Evolutionary conservation across 1,284 basidiomycete genomes (phyloP).

Genomic region (Heterobasidion annosum): DNA sequence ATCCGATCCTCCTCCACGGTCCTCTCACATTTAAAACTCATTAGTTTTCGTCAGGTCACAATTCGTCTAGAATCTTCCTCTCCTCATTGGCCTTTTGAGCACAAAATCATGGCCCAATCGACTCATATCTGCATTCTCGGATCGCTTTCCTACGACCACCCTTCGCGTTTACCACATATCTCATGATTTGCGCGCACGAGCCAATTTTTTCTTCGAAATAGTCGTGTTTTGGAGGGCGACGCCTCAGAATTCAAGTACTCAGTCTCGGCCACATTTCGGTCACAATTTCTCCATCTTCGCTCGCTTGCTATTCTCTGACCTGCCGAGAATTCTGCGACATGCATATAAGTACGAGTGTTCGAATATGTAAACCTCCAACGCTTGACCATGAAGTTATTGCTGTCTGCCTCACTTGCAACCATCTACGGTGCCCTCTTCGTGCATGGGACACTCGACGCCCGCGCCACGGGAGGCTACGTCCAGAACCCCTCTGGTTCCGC

Average conservation of each 20-base stretch:
- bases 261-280: neutral
- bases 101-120: too few species aligned
- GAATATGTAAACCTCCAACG: neutral
- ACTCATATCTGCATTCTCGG: too few species aligned
- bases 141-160: too few species aligned
- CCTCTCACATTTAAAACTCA: too few species aligned
- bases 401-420: neutral
- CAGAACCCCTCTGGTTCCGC: constrained; percentile 40
- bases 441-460: neutral
- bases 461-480: constrained; percentile 39
- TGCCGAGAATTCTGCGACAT: neutral
- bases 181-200: too few species aligned
- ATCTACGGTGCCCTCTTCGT: neutral
- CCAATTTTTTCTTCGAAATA: too few species aligned
- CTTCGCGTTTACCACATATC: too few species aligned
- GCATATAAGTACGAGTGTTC: neutral
- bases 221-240: neutral
- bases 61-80: too few species aligned
- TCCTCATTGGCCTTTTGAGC: too few species aligned
- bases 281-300: neutral
- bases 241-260: neutral
- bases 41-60: too few species aligned
- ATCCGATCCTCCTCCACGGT: too few species aligned
- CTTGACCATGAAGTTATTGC: neutral
- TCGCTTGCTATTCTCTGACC: neutral